Percentiles rank a stretch among this genome's conserved stretches.
Evolutionary conservation across 2,329 filamentous ascomycete genomes (phyloP).

Genomic region (Neonectria coccinea): DNA sequence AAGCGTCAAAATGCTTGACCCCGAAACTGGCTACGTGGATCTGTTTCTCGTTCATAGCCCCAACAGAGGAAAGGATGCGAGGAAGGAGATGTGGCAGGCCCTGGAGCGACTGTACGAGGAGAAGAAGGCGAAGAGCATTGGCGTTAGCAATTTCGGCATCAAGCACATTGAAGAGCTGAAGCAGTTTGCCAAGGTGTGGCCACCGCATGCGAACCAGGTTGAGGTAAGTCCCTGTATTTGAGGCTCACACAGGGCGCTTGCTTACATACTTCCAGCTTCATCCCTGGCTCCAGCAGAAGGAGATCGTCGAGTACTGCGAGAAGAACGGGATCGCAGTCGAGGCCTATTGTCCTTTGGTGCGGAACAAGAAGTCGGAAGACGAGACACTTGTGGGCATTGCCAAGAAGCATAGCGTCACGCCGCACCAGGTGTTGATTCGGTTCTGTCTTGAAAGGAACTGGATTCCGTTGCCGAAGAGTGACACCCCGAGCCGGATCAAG

Average conservation of each 20-base stretch:
- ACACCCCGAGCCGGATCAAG: constrained; percentile 67
- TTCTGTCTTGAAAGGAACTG: constrained; percentile 77
- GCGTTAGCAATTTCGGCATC: constrained; percentile 78
- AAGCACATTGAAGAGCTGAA: constrained; percentile 76
- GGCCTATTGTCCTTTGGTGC: constrained; percentile 52
- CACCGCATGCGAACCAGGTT: constrained; percentile 77
- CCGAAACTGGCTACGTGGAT: constrained; percentile 65
- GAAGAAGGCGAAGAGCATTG: constrained; percentile 72
- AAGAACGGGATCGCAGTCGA: constrained; percentile 74
- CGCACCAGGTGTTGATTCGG: constrained; percentile 73
- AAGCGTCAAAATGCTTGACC: not conserved
- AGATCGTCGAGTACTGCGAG: constrained; percentile 68
- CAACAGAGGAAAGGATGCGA: constrained; percentile 62
- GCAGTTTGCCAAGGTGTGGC: constrained; percentile 70
- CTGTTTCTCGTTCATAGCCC: constrained; percentile 77
- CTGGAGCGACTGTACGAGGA: constrained; percentile 70
- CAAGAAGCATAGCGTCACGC: constrained; percentile 67
- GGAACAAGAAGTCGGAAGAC: constrained; percentile 58
- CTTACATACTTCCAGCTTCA: constrained; percentile 57
- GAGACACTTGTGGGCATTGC: constrained; percentile 66
- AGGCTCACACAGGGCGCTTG: not conserved
- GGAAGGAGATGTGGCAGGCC: constrained; percentile 74
- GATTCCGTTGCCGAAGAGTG: constrained; percentile 75
- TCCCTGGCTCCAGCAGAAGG: constrained; percentile 70
- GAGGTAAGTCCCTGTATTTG: constrained; percentile 60